Base-by-base conservation (phyloP, 805 yeast species). In the Starmera quercuum region DNA sequence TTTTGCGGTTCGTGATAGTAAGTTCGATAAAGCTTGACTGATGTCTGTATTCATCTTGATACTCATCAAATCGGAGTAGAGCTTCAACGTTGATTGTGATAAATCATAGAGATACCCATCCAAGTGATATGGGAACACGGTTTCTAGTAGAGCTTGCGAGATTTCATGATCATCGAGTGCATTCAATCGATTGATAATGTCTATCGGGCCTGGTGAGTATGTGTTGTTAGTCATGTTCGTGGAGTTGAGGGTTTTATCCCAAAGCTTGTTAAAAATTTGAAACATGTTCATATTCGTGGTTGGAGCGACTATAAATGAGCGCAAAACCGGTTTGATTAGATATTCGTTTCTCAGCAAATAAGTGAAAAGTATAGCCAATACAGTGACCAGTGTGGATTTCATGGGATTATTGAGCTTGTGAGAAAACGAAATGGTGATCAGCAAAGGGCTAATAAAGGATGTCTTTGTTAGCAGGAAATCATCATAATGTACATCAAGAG, bases 401-500 rank as follows among this genome's bases (percentile, higher is more conserved):
- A 29, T 31, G 6, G 32, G n/a, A 29, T 40, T 29, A 21, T 43
- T 43, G 16, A 47, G 14, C 23, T 40, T 46, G 36, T 29, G 43
- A 2, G 53, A 29, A 22, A 48, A 44, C 2, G 56, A 51, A 20
- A 48, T 44, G 1, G 46, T 34, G 17, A 49, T 45, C 13, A 51
- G 28, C 10, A 51, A 30, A 6, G 54, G 54, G 23, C 44, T 41
- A 23, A 51, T 38, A 15, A 51, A 39, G 0, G 51, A 47, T 11
- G 36, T 34, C 11, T 22, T 34, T 6, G 36, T 26, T 17, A 49
- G 30, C 10, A 49, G 29, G 14, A 14, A 22, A 17, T 15, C 21
- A 5, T 11, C 5, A 2, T 21, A 20, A 10, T 38, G 26, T 4
- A 31, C 4, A 17, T 38, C 7, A 12, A 24, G 12, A 9, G 20